Conservation (phyloP, 2,329 filamentous ascomycete species). For the Stachybotrys chartarum region DNA sequence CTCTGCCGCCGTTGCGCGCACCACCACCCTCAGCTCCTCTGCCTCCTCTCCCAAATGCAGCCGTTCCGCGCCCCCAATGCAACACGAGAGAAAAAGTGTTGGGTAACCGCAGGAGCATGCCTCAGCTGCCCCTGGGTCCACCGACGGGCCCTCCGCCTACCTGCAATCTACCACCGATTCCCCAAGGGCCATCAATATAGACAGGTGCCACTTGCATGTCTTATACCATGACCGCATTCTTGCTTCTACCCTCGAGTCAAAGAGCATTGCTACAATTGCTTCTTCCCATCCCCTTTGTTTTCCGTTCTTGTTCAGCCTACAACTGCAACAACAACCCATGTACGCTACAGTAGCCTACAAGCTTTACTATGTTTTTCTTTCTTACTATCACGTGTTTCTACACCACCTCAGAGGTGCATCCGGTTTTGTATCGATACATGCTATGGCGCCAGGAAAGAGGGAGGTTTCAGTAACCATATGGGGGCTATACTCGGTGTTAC, state of each 20-base stretch:
- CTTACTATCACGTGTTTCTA: not conserved
- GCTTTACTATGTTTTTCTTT: not conserved
- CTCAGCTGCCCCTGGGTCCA: conserved; percentile 41
- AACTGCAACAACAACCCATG: not conserved
- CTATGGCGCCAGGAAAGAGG: not conserved
- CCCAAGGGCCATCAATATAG: conserved; percentile 14
- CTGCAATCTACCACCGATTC: conserved; percentile 47
- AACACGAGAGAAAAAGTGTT: conserved; percentile 11
- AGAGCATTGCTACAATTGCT: not conserved
- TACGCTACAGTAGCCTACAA: not conserved
- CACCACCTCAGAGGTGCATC: not conserved
- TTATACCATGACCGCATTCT: conserved; percentile 3
- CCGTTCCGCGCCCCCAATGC: conserved; percentile 12
- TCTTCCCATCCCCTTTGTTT: not conserved
- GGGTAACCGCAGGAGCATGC: conserved; percentile 39
- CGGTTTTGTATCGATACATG: not conserved
- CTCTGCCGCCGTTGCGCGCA: conserved; percentile 12
- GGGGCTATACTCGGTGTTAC: not conserved
- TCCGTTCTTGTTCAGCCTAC: too few species aligned
- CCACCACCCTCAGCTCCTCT: conserved; percentile 22
- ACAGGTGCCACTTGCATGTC: not conserved
- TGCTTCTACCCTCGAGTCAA: not conserved
- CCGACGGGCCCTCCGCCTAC: conserved; percentile 48
- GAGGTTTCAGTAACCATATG: not conserved
- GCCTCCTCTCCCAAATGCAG: conserved; percentile 21